These are phyloP conservation scores for Spiraea crenata DNA, from an alignment of 331 rosid genomes.

Conservation along the genomic window DNA sequence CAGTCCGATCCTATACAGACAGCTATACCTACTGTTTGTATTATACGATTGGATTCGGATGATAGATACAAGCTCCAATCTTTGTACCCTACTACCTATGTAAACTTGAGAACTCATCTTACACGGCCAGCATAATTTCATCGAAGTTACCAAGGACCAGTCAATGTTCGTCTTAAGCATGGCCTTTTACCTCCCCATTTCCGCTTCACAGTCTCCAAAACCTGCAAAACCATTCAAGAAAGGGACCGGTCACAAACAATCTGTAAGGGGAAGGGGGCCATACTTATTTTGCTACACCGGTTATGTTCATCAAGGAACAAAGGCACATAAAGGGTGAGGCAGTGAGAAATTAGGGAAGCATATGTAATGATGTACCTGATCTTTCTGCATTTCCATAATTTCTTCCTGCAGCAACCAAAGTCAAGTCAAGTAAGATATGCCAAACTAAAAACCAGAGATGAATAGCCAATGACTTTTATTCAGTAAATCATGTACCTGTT, in stretches of 20 bases:
- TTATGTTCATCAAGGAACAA: background rate
- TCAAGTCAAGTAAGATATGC: conserved; percentile 17
- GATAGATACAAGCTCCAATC: conserved; percentile 18
- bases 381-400: conserved; percentile 59
- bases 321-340: background rate
- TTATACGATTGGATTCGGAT: conserved; percentile 13
- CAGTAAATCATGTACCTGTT: conserved; percentile 50
- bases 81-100: conserved; percentile 31
- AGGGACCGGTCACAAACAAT: background rate
- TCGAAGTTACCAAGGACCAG: conserved; percentile 80
- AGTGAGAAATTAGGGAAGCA: background rate
- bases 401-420: conserved; percentile 59
- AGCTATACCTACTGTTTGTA: conserved; percentile 37
- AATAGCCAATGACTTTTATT: background rate
- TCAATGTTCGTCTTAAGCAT: conserved; percentile 80
- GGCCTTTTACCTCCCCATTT: conserved; percentile 48
- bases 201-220: conserved; percentile 24
- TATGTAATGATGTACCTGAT: conserved; percentile 39
- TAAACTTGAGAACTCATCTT: conserved; percentile 14
- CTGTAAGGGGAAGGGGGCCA: too few relatives aligned
- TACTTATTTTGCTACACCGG: background rate
- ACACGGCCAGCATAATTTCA: conserved; percentile 19
- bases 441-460: conserved; percentile 10
- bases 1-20: conserved; percentile 40
- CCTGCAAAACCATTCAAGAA: conserved; percentile 34